These are phyloP conservation scores for Chlamydomonas eustigma DNA, from an alignment of 139 green algal genomes.

Conservation along the genomic window DNA sequence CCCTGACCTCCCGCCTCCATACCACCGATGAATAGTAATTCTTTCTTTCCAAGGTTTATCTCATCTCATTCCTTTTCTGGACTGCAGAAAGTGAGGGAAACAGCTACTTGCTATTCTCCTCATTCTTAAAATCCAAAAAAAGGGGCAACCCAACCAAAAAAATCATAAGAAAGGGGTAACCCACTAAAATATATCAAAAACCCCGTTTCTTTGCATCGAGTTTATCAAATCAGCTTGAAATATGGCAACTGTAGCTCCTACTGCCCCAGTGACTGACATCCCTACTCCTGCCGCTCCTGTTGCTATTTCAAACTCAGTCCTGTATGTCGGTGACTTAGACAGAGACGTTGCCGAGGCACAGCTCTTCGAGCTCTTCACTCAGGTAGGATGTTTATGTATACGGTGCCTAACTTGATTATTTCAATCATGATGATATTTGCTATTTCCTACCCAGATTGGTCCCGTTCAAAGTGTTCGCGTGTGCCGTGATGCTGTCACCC, in stretches of 20 bases:
- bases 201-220: neutral
- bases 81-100: neutral
- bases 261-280: neutral
- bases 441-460: slow-evolving; percentile 61
- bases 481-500: slow-evolving; percentile 88
- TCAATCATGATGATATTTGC: neutral
- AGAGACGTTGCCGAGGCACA: slow-evolving; percentile 82
- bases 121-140: slow-evolving; percentile 4
- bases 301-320: slow-evolving; percentile 61
- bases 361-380: slow-evolving; percentile 87
- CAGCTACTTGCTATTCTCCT: neutral
- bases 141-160: slow-evolving; percentile 5
- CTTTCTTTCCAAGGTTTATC: neutral
- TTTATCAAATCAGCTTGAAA: no score
- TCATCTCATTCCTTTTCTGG: neutral
- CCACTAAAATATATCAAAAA: neutral
- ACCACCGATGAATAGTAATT: neutral
- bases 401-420: no score
- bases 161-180: slow-evolving; percentile 7
- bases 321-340: slow-evolving; percentile 94
- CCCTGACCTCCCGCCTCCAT: neutral
- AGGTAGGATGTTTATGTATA: slow-evolving; percentile 47
- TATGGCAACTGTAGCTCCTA: neutral
- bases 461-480: slow-evolving; percentile 88
- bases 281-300: neutral